Evolutionary conservation across 257 asterid genomes (phyloP), one percentile per base, ranked within the genome.

Genomic region (Haberlea rhodopensis): DNA sequence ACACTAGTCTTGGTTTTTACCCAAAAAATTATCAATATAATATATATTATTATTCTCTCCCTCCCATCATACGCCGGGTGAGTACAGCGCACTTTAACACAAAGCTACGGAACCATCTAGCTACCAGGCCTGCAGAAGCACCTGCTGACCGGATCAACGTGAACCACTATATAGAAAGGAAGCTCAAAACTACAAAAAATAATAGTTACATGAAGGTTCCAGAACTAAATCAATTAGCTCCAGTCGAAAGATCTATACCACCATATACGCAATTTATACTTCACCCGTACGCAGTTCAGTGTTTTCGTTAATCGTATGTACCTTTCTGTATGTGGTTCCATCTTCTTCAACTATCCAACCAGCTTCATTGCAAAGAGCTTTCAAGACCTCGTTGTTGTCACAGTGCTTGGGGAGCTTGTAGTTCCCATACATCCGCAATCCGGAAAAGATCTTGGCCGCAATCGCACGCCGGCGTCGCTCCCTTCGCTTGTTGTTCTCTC

Each of bases 401-500:
- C 97, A 91, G 85, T 91, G 97, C 73, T 91, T 88, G 3, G 97
- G 97, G 19, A 91, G 95, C 86, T 88, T 82, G 68, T 73, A 91
- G 70, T 88, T 91, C 0, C 98, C 98, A 69, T 86, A 86, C 96
- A 82, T 79, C 84, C 96, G 71, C 28, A 91, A 68, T 13, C 98
- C 98, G 64, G 98, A 55, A 72, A 91, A 91, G 86, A 91, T 88
- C 89, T 91, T 91, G 8, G 96, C 94, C 22, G 96, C 94, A 85
- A 86, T 88, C 78, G 98, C 98, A 15, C 98, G 85, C 62, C 98
- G 76, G 65, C 96, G 88, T 7, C 96, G 88, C 80, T 91, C 98
- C 69, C 98, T 69, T 60, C 95, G 94, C 91, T 88, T 91, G 88
- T 91, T 91, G 86, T 91, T 91, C 81, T 91, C 98, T n/a, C 98